phyloP scores from a whole-genome alignment of 208 protist genomes.

The Herpetomonas samuelpessoai region DNA sequence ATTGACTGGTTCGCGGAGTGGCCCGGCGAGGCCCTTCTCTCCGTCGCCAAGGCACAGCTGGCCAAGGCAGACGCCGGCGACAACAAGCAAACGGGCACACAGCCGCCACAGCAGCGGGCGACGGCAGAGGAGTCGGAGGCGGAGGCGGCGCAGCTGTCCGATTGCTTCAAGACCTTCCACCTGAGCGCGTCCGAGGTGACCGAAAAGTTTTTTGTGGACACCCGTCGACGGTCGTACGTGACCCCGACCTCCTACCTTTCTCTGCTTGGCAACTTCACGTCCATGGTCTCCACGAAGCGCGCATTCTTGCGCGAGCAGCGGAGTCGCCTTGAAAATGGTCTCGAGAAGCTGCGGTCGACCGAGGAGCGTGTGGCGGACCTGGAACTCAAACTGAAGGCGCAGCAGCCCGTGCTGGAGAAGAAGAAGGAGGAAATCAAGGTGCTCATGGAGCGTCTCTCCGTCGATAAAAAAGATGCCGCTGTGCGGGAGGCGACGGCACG shows the following conservation, averaged over 20 bases:
- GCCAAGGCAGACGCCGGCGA: conserved; percentile 6
- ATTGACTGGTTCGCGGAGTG: conserved; percentile 99
- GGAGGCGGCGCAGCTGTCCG: conserved; percentile 37
- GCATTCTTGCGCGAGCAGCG: conserved; percentile 80
- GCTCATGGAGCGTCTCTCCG: conserved; percentile 92
- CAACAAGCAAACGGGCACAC: too few relatives aligned
- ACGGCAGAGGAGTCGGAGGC: conserved; percentile 7
- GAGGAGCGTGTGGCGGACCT: conserved; percentile 93
- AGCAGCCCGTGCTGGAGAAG: conserved; percentile 94
- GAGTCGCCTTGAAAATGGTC: conserved; percentile 91
- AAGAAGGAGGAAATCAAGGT: conserved; percentile 91
- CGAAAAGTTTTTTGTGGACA: conserved; percentile 89
- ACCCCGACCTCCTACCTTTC: conserved; percentile 98
- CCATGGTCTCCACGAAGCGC: conserved; percentile 83
- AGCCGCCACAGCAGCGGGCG: conserved; percentile 4
- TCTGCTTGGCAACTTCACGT: conserved; percentile 90
- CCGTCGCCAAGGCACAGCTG: conserved; percentile 90
- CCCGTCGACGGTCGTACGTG: conserved; percentile 95
- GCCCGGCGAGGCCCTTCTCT: conserved; percentile 94
- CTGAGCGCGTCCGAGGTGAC: conserved; percentile 84
- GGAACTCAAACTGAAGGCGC: conserved; percentile 91
- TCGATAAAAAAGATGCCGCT: conserved; percentile 91
- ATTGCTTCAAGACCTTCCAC: conserved; percentile 94
- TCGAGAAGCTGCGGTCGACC: conserved; percentile 94
- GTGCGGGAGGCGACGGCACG: conserved; percentile 84